Base-by-base conservation (phyloP, 768 basidiomycete genomes). In the Hebeloma cylindrosporum region DNA sequence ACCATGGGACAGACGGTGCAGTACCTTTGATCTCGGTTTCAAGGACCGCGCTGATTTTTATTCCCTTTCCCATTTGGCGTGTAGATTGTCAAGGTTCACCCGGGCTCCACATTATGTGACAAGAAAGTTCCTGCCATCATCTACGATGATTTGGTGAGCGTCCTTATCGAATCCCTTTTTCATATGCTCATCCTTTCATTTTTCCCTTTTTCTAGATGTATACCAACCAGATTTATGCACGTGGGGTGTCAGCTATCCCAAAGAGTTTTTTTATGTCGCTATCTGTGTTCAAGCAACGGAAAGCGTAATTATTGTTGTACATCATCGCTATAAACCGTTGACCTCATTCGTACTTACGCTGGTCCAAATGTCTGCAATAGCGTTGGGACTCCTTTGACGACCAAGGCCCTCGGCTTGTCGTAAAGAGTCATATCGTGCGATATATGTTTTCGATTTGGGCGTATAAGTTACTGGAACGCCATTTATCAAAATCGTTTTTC, bases 81-180 rank as follows among this genome's bases (percentile, higher is more conserved):
- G 11, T 52, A 74, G 90, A 63, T 77, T 17, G 75, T 98, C 45
- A 95, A 94, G 62, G 88, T 99, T 16, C 93, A 98, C 59, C 96
- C 95, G 0, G 79, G 87, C 22, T 97, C 94, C 22, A 75, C 80
- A 3, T 60, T 98, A 56, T 79, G 77, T 54, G 84, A 87, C 53
- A 91, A 88, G 59, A 90, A 88, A 60, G 79, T 83, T 0, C 83
- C 83, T 0, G 91, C 86, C 4, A 92, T 99, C 50, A 77, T 99
- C 27, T 99, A 89, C 60, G 87, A 95, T 61, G 96, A 99, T 60
- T 68, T 99, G 60, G 95, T 96, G 50, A 58, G 85, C 70, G 2
- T 26, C 39, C 38, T 31, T 30, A 3, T 33, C 18, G 18, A 33
- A 25, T 9, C 27, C 4, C 6, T 20, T 13, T 30, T n/a, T n/a